Base-by-base conservation (phyloP, 192 early-diverging fungal genomes). In the Backusella macrospora region DNA sequence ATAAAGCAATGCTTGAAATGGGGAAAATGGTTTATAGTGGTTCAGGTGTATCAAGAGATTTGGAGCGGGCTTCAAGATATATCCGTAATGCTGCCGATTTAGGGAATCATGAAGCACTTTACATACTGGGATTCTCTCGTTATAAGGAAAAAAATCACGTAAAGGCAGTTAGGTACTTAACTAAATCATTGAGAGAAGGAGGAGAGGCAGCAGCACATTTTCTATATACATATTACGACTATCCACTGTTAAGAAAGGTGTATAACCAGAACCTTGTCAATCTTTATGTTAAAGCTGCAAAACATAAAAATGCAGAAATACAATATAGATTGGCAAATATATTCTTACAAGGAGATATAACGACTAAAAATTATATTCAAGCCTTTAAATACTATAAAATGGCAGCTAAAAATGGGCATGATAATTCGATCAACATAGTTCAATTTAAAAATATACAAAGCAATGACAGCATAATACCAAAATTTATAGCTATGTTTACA, bases 341-440 rank as follows among this genome's bases (percentile, higher is more conserved):
- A 59, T 59, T 13, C 9, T 12, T 59, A 59, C 13, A 18, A 26
- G 52, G 52, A 59, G 52, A 26, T 9, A 59, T 59, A 59, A 5
- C 8, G 5, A 9, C 52, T 26, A 18, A 59, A 59, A 26, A 59
- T n/a, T 59, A 59, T 26, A 23, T 59, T 13, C 9, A 59, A 12
- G 52, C 52, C 12, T 59, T 59, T 59, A 59, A 59, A 59, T 59
- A 59, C 21, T 59, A 59, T n/a, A 59, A 12, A 26, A 59, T 59
- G 52, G 52, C 52, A 26, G 52, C 52, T 12, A 59, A 26, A 59
- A 59, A 21, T 9, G 9, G 26, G 5, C 52, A 59, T 10, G 26
- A 4, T 1, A 12, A 1, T 0, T 23, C 52, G 9, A 59, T 59
- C 3, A 21, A 59, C 8, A 59, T 59, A 12, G 12, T 59, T 9